Evolutionary conservation across 129 eudicot genomes (phyloP), one percentile per base, ranked within the genome.

Genomic region (Daucus carota): DNA sequence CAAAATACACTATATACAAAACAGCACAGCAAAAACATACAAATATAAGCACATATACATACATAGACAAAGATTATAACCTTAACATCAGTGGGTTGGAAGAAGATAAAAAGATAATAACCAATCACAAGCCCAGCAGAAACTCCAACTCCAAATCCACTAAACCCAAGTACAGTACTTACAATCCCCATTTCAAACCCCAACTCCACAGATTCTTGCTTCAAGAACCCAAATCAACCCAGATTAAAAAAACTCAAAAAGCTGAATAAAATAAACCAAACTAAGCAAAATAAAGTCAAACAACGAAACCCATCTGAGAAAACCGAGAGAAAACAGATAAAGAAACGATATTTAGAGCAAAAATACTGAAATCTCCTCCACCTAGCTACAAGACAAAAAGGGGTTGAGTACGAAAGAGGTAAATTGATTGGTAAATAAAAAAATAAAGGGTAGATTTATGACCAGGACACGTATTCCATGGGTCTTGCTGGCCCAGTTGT

Each of bases 101-200:
- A 86, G 79, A 80, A 86, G 82, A 88, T 81, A 86, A 88, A 88
- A 26, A 86, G 74, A 75, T 52, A 88, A 70, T 88, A 88, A 12
- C 93, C 93, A 48, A 88, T 73, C 29, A 82, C 79, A 63, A 88
- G 81, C 2, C 93, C 93, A 73, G 85, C 75, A 74, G 93, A 84
- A 84, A 86, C 71, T 57, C 93, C 93, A 82, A 84, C 78, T 77
- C 93, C 93, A 78, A 85, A 90, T 69, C 92, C 88, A 80, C 79
- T 69, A 62, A 90, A 81, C 31, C 96, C 92, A 79, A 87, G 68
- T 32, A 90, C 48, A n/a, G 85, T 85, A 79, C 90, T 90, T 38
- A 90, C 28, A n/a, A 90, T 45, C 48, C 96, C 96, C 96, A 90
- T 90, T 74, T 81, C 80, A 38, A 80, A 44, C 73, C 26, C 63